Evolutionary conservation across 306 rosid genomes (phyloP), one percentile per base, ranked within the genome.

Genomic region (barrel medic (Medicago truncatula)): DNA sequence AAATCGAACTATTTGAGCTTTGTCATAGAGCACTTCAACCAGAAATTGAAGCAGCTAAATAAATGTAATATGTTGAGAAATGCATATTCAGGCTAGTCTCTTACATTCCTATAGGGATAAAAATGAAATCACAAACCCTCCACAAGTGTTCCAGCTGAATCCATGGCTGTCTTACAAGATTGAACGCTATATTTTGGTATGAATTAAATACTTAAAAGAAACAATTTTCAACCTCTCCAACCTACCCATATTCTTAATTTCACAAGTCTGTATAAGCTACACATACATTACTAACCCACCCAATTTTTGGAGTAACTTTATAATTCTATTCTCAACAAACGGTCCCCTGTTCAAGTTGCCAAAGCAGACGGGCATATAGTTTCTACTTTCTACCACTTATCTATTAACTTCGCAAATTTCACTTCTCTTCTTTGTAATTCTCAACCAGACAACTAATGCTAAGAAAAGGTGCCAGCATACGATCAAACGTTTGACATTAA

Each of bases 401-500:
- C n/a, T 43, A 36, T 9, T 20, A 76, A 62, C 74, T 11, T 44
- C 49, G 3, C 6, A 46, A 62, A 56, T 38, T 56, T 54, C 9
- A 36, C 25, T 36, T n/a, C 59, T 21, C 47, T 76, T 54, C 58
- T 28, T 54, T 43, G 40, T 57, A 52, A 57, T 34, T 39, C 53
- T 46, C 60, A 73, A 67, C 74, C 16, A 72, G 53, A 16, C 25
- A 77, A 66, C 52, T 9, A 72, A 74, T 68, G 59, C 59, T 71
- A 38, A 43, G 67, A 21, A 28, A 64, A 78, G 44, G 68, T 4
- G 63, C 15, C 25, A 41, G 62, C 10, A 34, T 17, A 34, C 49
- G 4, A 62, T 54, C 17, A 14, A 25, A 60, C 12, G 11, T 52
- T 41, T n/a, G 18, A 21, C 53, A 57, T 38, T 9, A 76, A 71